Evolutionary conservation across 768 basidiomycete genomes (phyloP), one percentile per base, ranked within the genome.

Genomic region (Russula dissimulans): DNA sequence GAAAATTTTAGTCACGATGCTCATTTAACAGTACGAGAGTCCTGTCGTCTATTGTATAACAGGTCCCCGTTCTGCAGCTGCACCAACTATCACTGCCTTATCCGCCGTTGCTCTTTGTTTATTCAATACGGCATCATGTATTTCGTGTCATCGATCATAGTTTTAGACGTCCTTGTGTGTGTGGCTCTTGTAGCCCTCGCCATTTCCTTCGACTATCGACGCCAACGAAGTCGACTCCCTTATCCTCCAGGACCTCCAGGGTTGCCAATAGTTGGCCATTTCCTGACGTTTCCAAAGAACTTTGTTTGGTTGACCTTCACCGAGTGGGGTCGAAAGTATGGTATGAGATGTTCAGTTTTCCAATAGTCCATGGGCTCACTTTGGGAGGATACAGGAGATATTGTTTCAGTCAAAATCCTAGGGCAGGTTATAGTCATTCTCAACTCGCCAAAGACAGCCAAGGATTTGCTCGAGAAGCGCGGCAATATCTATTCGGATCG

Each of bases 401-500:
- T 84, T 15, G 72, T 84, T 22, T 78, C 78, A 14, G 77, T 78
- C 56, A 72, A 73, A 32, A 67, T 78, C 12, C 73, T 78, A 56
- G 79, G 78, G 56, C 71, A 71, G 11, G 72, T 69, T 15, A 70
- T 76, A 11, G 71, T 83, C 44, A 68, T 82, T 60, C 68, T 84
- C 15, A 82, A 79, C 68, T 74, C 74, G n/a, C 70, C 71, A 22
- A 71, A 71, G 54, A 69, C 73, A 5, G 77, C 73, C 5, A 65
- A 70, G 32, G 79, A 80, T 45, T 70, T 84, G 11, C 71, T 84
- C 26, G 79, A 81, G 48, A 68, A 70, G 32, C 75, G 79, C 8
- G 77, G 78, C 4, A 67, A 67, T 15, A 76, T 79, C 46, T 81
- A 81, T 63, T 80, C 80, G 4, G 79, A 79, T 60, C 56, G 56